Conservation (phyloP, 495 filamentous ascomycete species). For the Filosporella fistucella region DNA sequence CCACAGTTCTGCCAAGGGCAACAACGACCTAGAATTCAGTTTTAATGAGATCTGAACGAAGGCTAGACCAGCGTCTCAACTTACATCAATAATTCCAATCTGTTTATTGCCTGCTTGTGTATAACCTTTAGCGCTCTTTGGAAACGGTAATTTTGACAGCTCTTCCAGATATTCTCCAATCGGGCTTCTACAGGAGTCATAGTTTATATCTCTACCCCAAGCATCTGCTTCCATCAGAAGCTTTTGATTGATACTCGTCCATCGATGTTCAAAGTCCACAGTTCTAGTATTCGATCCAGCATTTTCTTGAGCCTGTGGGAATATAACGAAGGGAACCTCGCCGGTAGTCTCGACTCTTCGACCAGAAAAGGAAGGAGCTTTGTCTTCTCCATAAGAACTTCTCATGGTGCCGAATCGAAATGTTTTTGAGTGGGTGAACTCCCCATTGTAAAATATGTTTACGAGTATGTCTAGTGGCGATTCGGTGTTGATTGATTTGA, state of each 20-base stretch:
- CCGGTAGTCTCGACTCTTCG: slow-evolving; percentile 23
- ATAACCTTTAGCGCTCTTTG: slow-evolving; percentile 21
- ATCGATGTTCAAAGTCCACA: slow-evolving; percentile 1
- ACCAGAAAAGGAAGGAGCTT: slow-evolving; percentile 29
- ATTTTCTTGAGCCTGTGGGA: slow-evolving; percentile 19
- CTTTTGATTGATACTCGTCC: background rate
- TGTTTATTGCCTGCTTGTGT: slow-evolving; percentile 16
- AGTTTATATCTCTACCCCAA: slow-evolving; percentile 23
- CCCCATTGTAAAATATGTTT: slow-evolving; percentile 41
- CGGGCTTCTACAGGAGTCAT: slow-evolving; percentile 15
- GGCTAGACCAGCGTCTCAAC: background rate
- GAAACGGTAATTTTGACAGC: slow-evolving; percentile 30
- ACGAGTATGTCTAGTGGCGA: slow-evolving; percentile 18
- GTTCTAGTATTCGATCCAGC: background rate
- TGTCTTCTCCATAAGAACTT: slow-evolving; percentile 3
- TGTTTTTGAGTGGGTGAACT: slow-evolving; percentile 26
- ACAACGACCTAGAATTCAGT: slow-evolving; percentile 27
- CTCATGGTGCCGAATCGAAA: slow-evolving; percentile 13
- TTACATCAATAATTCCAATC: slow-evolving; percentile 34
- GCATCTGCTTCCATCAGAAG: slow-evolving; percentile 16
- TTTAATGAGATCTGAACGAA: background rate
- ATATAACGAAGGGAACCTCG: slow-evolving; percentile 38
- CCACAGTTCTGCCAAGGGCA: slow-evolving; percentile 20
- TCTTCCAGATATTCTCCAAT: slow-evolving; percentile 32
- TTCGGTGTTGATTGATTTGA: background rate